Conservation (phyloP, 2,329 filamentous ascomycete species). For the Aspergillus spinulosporus region DNA sequence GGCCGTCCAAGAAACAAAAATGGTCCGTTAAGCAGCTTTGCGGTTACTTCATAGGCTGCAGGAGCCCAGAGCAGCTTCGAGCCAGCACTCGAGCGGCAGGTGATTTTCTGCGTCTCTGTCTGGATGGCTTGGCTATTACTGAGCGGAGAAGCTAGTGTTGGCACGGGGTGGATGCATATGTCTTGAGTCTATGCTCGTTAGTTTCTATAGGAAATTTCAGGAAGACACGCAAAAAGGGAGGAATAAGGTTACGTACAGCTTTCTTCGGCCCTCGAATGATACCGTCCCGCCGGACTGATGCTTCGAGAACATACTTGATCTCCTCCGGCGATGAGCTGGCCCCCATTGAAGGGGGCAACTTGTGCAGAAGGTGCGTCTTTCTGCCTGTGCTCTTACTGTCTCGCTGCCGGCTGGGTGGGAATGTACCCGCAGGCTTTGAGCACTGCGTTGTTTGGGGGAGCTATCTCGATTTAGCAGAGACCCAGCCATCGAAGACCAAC, state of each 20-base stretch:
- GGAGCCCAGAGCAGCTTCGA: not conserved
- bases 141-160: not conserved
- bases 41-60: not conserved
- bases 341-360: conserved; percentile 18
- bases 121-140: not conserved
- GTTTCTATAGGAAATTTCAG: no score
- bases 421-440: conserved; percentile 3
- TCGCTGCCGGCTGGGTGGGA: not conserved
- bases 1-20: conserved; percentile 16
- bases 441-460: conserved; percentile 20
- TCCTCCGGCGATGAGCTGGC: conserved; percentile 3
- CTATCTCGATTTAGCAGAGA: conserved; percentile 4
- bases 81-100: not conserved
- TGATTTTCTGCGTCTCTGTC: not conserved
- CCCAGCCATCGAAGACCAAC: not conserved
- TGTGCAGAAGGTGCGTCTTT: conserved; percentile 14
- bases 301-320: conserved; percentile 17
- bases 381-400: not conserved
- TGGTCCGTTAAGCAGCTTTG: conserved; percentile 19
- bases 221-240: not conserved
- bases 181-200: not conserved
- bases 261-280: conserved; percentile 7
- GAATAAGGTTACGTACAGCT: conserved; percentile 6
- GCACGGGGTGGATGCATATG: not conserved
- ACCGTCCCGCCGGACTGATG: conserved; percentile 6